Evolutionary conservation across 2,329 filamentous ascomycete species (phyloP).

Genomic region (Chaetomium globosum): DNA sequence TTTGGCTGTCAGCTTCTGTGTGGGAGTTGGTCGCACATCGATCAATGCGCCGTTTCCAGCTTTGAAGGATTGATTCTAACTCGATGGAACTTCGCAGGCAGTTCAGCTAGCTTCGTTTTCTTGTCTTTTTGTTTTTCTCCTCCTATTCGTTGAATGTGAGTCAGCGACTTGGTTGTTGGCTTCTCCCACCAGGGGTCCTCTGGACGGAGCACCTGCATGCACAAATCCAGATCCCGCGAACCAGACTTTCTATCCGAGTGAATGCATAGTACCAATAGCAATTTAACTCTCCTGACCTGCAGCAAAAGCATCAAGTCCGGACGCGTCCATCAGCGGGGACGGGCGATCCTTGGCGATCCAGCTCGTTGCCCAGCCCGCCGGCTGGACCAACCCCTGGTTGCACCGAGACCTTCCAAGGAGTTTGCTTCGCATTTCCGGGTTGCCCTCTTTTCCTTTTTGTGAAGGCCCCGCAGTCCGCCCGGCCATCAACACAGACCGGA

Average conservation of each 20-base stretch:
- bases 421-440: slow-evolving; percentile 3
- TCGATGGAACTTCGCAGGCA: not conserved
- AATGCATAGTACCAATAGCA: slow-evolving; percentile 5
- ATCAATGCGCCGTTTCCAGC: not conserved
- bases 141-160: not conserved
- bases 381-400: slow-evolving; percentile 5
- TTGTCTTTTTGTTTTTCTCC: not conserved
- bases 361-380: slow-evolving; percentile 18
- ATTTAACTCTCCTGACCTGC: not conserved
- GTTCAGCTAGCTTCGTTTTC: not conserved
- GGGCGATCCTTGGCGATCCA: slow-evolving; percentile 30
- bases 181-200: not conserved
- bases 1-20: not conserved
- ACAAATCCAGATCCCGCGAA: not conserved
- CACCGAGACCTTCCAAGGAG: slow-evolving; percentile 6
- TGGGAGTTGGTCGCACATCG: not conserved
- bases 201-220: not conserved
- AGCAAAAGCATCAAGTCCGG: not conserved
- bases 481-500: slow-evolving; percentile 4
- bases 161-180: not conserved
- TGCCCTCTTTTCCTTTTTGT: not conserved
- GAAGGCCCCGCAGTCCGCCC: not conserved
- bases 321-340: slow-evolving; percentile 18
- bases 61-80: not conserved
- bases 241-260: not conserved